These are phyloP conservation scores for Trichoderma sp. DNA, from an alignment of 2,329 filamentous ascomycete species.

Conservation along the genomic window DNA sequence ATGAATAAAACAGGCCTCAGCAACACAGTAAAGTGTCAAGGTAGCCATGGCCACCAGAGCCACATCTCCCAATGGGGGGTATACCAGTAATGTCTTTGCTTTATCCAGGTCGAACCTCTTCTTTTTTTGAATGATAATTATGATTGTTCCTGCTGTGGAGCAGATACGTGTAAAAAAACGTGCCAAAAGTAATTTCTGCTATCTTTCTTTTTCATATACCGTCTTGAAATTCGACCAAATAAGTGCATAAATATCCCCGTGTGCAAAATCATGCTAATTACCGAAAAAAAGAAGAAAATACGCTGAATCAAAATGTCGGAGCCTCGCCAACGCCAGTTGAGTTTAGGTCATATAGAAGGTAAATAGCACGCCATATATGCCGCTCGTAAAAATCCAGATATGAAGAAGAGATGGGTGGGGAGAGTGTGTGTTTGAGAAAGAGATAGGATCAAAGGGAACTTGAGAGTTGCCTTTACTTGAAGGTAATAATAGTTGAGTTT, in stretches of 20 bases:
- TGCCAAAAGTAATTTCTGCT: slow-evolving; percentile 5
- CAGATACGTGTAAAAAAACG: not conserved
- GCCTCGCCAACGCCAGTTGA: slow-evolving; percentile 10
- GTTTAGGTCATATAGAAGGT: not conserved
- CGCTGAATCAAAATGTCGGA: slow-evolving; percentile 5
- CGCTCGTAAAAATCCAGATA: slow-evolving; percentile 13
- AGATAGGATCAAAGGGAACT: not conserved
- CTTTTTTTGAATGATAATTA: not conserved
- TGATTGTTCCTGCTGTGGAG: slow-evolving; percentile 3
- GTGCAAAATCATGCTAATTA: slow-evolving; percentile 5
- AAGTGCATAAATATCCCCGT: not conserved
- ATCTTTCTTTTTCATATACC: slow-evolving; percentile 13
- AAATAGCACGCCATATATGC: slow-evolving; percentile 11
- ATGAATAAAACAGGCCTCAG: not conserved
- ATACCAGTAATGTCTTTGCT: not conserved
- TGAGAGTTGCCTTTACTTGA: not conserved
- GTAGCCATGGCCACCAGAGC: not conserved
- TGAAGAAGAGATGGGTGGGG: not conserved
- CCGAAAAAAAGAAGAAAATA: not conserved
- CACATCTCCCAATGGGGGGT: not conserved
- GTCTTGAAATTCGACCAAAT: slow-evolving; percentile 11
- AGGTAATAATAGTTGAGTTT: not conserved
- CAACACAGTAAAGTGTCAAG: not conserved
- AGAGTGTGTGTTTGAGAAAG: not conserved
- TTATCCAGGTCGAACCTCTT: not conserved